A percentile compares a stretch with the other conserved stretches of the same genome.
phyloP scores from a whole-genome alignment of 2,329 filamentous ascomycete genomes.

The Seiridium unicorne region DNA sequence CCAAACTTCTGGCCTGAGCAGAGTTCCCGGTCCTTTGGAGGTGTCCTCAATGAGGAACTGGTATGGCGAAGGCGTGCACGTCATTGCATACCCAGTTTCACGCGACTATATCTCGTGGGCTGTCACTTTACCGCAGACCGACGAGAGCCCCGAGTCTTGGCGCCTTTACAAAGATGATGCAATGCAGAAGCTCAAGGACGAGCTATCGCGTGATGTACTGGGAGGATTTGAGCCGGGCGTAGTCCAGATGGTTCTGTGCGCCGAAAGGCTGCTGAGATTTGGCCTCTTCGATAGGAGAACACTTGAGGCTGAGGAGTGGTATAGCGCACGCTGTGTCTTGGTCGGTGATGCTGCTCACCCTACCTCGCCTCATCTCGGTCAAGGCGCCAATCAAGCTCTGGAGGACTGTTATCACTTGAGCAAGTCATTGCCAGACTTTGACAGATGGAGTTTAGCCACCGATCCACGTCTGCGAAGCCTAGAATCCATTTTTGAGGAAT shows the following conservation, averaged over 20 bases:
- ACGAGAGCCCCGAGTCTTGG: slow-evolving; percentile 21
- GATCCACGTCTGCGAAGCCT: background rate
- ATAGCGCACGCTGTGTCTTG: slow-evolving; percentile 17
- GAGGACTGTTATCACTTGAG: slow-evolving; percentile 12
- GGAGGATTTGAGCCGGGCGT: slow-evolving; percentile 16
- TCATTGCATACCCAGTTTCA: slow-evolving; percentile 20
- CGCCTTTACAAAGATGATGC: slow-evolving; percentile 17
- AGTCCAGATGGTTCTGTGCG: slow-evolving; percentile 14
- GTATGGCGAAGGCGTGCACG: slow-evolving; percentile 21
- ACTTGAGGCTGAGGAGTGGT: slow-evolving; percentile 19
- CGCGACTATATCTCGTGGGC: slow-evolving; percentile 20
- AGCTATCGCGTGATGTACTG: slow-evolving; percentile 12
- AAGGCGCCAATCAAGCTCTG: slow-evolving; percentile 20
- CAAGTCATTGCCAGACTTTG: background rate
- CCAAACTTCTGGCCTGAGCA: slow-evolving; percentile 21
- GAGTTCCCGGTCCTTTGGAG: slow-evolving; percentile 12
- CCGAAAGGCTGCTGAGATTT: slow-evolving; percentile 23
- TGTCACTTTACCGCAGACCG: slow-evolving; percentile 17
- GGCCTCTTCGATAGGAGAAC: slow-evolving; percentile 24
- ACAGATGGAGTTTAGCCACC: background rate
- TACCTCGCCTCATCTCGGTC: slow-evolving; percentile 23
- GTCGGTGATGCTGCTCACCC: slow-evolving; percentile 23
- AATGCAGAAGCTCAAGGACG: slow-evolving; percentile 12
- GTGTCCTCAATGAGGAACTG: slow-evolving; percentile 18
- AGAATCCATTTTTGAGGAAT: background rate